A percentile compares a stretch with the other conserved stretches of the same genome.
Conservation (phyloP, 257 asterid genomes). For the Nicotiana tabacum region DNA sequence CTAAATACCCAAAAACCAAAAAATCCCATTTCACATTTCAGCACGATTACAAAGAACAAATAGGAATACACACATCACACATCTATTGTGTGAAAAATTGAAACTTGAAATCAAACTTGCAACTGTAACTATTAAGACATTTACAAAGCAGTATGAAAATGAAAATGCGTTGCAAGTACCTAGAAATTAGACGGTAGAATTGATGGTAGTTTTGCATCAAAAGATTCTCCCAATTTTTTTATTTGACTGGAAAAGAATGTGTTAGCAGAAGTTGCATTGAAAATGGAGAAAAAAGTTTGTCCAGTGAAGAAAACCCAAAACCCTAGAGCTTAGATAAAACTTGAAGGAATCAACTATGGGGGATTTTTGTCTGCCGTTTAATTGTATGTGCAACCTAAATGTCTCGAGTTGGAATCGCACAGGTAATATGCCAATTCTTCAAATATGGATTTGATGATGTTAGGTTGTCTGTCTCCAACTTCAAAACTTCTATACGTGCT, state of each 20-base stretch:
- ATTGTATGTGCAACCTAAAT: too few species aligned
- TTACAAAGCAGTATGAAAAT: background rate
- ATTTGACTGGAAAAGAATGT: too few species aligned
- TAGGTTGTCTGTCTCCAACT: too few species aligned
- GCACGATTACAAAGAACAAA: too few species aligned
- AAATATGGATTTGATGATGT: too few species aligned
- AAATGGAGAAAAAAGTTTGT: background rate
- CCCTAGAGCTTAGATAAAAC: background rate
- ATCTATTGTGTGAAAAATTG: too few species aligned
- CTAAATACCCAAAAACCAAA: background rate
- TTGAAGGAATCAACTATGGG: background rate
- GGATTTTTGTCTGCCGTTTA: background rate
- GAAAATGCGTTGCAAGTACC: background rate
- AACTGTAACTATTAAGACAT: too few species aligned
- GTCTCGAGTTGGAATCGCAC: too few species aligned
- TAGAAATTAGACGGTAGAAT: background rate
- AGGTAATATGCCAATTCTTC: too few species aligned
- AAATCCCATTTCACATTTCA: background rate
- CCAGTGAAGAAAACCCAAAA: background rate
- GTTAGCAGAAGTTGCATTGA: background rate
- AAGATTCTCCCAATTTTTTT: too few species aligned
- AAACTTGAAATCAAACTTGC: background rate
- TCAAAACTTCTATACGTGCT: too few species aligned
- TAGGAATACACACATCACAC: background rate
- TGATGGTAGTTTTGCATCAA: background rate